Base-by-base conservation (phyloP, 2,329 filamentous ascomycete species). In the Lecanicillium sp. region DNA sequence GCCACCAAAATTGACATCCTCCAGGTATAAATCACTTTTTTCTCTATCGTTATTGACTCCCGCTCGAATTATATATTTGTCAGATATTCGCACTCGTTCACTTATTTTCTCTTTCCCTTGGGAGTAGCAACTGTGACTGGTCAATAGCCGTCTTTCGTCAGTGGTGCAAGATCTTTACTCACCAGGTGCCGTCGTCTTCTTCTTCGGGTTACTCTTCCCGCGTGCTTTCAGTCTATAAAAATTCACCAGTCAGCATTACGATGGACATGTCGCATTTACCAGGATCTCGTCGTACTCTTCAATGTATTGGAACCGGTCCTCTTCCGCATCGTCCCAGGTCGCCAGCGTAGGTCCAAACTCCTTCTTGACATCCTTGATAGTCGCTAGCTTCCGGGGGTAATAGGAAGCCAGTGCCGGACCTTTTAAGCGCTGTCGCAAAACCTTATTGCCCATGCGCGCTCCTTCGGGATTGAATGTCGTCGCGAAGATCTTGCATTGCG, bases 401-500 rank as follows among this genome's bases (percentile, higher is more conserved):
- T 95, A 98, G 42, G 85, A 73, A 29, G 81, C 83, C 47, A 95
- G 65, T 1, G 83, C 67, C 20, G 88, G 85, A n/a, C 92, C 92
- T 55, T 76, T 79, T 46, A 96, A 70, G 55, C 89, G 80, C 61
- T 95, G 85, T 55, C 89, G 85, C 43, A 98, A 72, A 58, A 98
- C 72, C 64, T 92, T 94, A 68, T 92, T 95, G 55, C 92, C 92
- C 50, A 86, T 78, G 45, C 92, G 85, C 45, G 83, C 62, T 50
- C 80, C 70, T 40, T 86, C 73, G 18, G 92, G 92, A 64, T 98
- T 98, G 71, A 80, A 96, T 38, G 82, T 89, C 36, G 84, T 85
- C 54, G 81, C 82, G 71, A 96, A 98, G 67, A 96, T 78, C 59
- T 81, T 78, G 73, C 87, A 95, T 82, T 89, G 88, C 56, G 77